Percentiles rank a stretch among this genome's conserved stretches.
Evolutionary conservation across 306 rosid genomes (phyloP).

Genomic region (Ceratonia siliqua): DNA sequence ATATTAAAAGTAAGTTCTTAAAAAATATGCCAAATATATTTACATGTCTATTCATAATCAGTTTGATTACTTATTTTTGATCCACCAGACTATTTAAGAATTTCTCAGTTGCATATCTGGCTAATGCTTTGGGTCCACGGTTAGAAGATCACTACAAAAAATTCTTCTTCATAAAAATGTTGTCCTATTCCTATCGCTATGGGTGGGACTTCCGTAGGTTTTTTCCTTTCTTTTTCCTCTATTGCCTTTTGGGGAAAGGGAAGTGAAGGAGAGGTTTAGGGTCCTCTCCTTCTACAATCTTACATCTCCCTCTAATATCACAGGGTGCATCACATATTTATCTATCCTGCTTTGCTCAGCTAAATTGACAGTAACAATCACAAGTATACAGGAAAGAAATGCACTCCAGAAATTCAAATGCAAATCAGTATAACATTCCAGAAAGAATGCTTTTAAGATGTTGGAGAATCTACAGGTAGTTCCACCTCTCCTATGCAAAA

Average conservation of each 20-base stretch:
- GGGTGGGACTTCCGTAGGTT: too few species aligned
- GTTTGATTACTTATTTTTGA: too few species aligned
- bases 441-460: neutral
- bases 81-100: too few species aligned
- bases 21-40: too few species aligned
- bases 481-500: neutral
- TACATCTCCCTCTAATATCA: neutral
- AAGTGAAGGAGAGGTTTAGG: too few species aligned
- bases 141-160: too few species aligned
- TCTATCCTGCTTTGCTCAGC: neutral
- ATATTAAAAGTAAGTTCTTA: too few species aligned
- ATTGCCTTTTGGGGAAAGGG: too few species aligned
- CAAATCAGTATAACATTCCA: neutral
- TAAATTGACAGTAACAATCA: neutral
- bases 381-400: neutral
- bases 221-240: too few species aligned
- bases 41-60: too few species aligned
- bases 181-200: too few species aligned
- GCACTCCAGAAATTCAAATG: neutral
- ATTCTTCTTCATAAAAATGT: neutral
- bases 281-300: neutral
- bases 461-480: neutral
- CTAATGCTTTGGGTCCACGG: neutral
- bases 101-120: too few species aligned
- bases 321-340: neutral